Evolutionary conservation across 192 early-diverging fungal genomes (phyloP).

Genomic region (Globomyces pollinis-pini): DNA sequence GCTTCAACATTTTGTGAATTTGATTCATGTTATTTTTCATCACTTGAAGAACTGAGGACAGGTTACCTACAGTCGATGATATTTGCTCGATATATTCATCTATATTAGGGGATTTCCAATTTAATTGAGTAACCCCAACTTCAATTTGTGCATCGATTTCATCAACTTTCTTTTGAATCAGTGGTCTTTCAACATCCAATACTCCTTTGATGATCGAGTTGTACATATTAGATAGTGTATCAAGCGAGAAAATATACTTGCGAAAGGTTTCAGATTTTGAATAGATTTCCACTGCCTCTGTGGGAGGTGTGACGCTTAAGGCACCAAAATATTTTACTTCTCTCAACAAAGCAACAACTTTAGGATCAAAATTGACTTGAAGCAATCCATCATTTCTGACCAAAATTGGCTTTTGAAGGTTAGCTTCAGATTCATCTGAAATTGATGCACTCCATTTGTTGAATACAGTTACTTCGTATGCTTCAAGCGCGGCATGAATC

Average conservation of each 20-base stretch:
- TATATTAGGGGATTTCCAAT: slow-evolving; percentile 49
- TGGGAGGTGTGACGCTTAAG: slow-evolving; percentile 36
- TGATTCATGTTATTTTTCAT: slow-evolving; percentile 55
- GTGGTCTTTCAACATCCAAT: slow-evolving; percentile 50
- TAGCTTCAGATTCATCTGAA: slow-evolving; percentile 54
- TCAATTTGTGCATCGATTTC: slow-evolving; percentile 51
- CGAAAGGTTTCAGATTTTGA: slow-evolving; percentile 51
- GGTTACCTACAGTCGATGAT: slow-evolving; percentile 39
- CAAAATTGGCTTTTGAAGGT: slow-evolving; percentile 51
- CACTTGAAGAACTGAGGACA: slow-evolving; percentile 43
- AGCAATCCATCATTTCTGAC: slow-evolving; percentile 32
- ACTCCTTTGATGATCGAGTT: slow-evolving; percentile 48
- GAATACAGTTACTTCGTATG: slow-evolving; percentile 42
- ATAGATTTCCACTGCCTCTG: slow-evolving; percentile 44
- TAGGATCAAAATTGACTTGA: slow-evolving; percentile 60
- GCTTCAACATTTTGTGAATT: slow-evolving; percentile 57
- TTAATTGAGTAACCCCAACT: slow-evolving; percentile 40
- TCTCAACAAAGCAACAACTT: slow-evolving; percentile 57
- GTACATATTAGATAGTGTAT: slow-evolving; percentile 49
- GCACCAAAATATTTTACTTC: slow-evolving; percentile 57
- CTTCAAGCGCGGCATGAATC: slow-evolving; percentile 40
- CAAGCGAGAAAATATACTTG: slow-evolving; percentile 52
- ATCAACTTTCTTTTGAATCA: slow-evolving; percentile 43
- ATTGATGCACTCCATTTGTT: slow-evolving; percentile 46
- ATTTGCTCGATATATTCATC: slow-evolving; percentile 47